Conservation (phyloP, 1,284 basidiomycete genomes). For the Cystobasidiaceae sp. region DNA sequence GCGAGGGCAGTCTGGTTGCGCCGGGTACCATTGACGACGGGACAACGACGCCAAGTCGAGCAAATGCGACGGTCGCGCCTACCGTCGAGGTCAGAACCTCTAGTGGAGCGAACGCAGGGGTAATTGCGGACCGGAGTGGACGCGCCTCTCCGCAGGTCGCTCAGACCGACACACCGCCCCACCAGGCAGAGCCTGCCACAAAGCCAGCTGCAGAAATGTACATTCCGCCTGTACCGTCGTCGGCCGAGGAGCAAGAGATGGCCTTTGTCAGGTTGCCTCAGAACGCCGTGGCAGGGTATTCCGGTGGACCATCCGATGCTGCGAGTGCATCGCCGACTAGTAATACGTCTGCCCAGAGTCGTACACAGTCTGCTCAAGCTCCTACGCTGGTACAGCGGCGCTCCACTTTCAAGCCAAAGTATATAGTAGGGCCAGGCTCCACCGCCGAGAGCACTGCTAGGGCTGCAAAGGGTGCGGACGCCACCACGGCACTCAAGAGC, state of each 20-base stretch:
- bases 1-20: conserved; percentile 28
- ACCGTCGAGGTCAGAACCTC: no score
- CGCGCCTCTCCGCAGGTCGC: no score
- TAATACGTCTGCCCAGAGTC: no score
- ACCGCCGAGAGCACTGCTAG: neutral
- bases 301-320: neutral
- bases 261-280: neutral
- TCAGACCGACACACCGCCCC: no score
- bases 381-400: neutral
- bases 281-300: neutral
- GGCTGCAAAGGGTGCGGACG: neutral
- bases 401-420: conserved; percentile 34
- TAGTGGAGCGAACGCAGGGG: no score
- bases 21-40: conserved; percentile 21
- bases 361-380: no score
- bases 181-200: neutral
- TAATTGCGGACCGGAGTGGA: no score
- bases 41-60: no score
- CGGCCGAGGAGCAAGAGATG: conserved; percentile 28
- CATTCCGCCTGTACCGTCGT: conserved; percentile 10
- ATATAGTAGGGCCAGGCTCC: conserved; percentile 25
- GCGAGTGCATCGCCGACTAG: no score
- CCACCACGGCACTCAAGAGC: neutral
- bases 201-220: neutral
- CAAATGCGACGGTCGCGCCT: no score